Base-by-base conservation (phyloP, 169 alveolate species). In the Plasmodium relictum region DNA sequence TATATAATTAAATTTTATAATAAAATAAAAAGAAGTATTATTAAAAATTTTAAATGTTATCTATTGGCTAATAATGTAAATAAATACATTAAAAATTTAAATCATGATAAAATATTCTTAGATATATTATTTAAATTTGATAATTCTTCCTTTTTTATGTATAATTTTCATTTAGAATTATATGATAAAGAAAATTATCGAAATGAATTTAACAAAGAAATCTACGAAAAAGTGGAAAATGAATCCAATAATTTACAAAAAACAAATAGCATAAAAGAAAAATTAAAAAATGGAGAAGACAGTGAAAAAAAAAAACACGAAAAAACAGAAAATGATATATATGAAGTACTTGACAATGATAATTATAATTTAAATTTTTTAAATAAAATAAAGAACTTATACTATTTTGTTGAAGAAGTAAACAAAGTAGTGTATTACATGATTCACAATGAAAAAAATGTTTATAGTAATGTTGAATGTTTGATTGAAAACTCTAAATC, bases 81-180 rank as follows among this genome's bases (percentile, higher is more conserved):
- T 83, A 68, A 52, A 12, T 66, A 66, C 20, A 50, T 83, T 14
- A 71, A 61, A 59, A 52, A 45, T 22, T 37, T 52, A 16, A 61
- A 18, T 14, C 48, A 68, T 59, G 91, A 83, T 62, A 68, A 54
- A 14, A 12, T 68, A 6, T 83, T 68, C 31, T 68, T 83, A 12
- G 50, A 83, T 45, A 26, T 42, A 2, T 5, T 83, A 52, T 68
- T 83, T 45, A 24, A 52, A 52, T 68, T 37, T 41, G 80, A 83
- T 26, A 83, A 83, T 22, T 83, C 91, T 6, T 45, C 91, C 39
- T 45, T 83, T n/a, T 83, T 68, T 26, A n/a, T 68, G 48, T 74
- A 54, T 26, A 6, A 24, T 22, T 18, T 44, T 18, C 3, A 10
- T 4, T 16, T 24, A 9, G 20, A 44, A n/a, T 39, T 18, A 9